Conservation (phyloP, 2,329 filamentous ascomycete species). For the Clonostachys chloroleuca region DNA sequence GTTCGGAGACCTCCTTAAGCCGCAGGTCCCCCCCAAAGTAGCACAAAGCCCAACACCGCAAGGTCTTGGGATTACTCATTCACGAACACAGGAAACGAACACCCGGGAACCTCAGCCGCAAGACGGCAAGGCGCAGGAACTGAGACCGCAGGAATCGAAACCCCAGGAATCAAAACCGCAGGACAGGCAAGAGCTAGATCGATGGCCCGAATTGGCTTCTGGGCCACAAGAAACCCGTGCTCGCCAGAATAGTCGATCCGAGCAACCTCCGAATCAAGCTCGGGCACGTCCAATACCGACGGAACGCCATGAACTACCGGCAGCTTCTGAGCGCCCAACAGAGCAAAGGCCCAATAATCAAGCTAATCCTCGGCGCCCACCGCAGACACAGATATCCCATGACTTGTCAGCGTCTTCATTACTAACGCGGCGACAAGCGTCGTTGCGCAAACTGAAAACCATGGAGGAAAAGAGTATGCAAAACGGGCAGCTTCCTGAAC, state of each 20-base stretch:
- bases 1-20: conserved; percentile 72
- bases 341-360: background rate
- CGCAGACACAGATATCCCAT: background rate
- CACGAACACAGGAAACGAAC: background rate
- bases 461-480: conserved; percentile 38
- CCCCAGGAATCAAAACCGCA: no score
- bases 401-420: conserved; percentile 24
- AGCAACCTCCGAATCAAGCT: no score
- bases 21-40: background rate
- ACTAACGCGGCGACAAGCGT: conserved; percentile 54
- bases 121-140: no score
- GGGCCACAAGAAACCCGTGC: no score
- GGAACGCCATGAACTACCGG: background rate
- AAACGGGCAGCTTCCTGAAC: conserved; percentile 25
- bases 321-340: background rate
- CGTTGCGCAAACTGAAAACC: conserved; percentile 51
- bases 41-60: background rate
- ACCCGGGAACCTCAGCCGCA: background rate
- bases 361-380: background rate
- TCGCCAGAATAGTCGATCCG: no score
- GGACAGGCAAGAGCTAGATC: no score
- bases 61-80: background rate
- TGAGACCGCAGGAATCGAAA: no score
- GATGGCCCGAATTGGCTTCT: no score
- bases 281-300: no score